Base-by-base conservation (phyloP, 2,329 filamentous ascomycete species). In the Cercospora sp. region DNA sequence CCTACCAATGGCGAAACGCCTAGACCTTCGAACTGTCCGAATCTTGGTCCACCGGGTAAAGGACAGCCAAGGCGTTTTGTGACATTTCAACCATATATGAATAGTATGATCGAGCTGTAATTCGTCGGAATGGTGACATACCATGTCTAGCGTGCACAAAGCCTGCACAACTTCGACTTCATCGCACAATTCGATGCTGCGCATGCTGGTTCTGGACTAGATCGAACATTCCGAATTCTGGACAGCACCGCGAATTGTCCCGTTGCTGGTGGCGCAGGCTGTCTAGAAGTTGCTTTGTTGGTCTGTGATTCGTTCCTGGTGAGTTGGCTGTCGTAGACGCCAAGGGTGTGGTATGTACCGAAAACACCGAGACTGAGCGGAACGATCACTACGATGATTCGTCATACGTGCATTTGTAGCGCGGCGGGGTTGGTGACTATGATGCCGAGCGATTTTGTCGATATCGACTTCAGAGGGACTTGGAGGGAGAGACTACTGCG, bases 291-390 rank as follows among this genome's bases (percentile, higher is more conserved):
- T 6, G 2, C 55, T n/a, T 18, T 57, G 53, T 57, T 28, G 24
- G 28, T 3, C 53, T 59, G 55, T 37, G 55, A 59, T 59, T 59
- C 8, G 55, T n/a, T 24, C 3, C 8, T 18, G 13, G 55, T 1
- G 28, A 30, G 24, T 57, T 18, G 28, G 53, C 53, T 28, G 28
- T 57, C 45, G 53, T 57, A 13, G 18, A 24, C 10, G 30, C 32
- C 32, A 2, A n/a, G 55, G 55, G 28, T 34, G n/a, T 12, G 12
- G 28, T 7, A 59, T 37, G 28, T 24, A 24, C 55, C 55, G 55
- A 59, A 59, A 59, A 37, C 55, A 37, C 55, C 55, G 55, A 55
- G 49, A 55, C 49, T 55, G 49, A 28, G 49, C 24, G 49, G 24
- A 13, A 55, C 24, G 24, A 26, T 55, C 24, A 9, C 49, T 7